Evolutionary conservation across 768 basidiomycete genomes (phyloP).

Genomic region (Candolleomyces eurysporus): DNA sequence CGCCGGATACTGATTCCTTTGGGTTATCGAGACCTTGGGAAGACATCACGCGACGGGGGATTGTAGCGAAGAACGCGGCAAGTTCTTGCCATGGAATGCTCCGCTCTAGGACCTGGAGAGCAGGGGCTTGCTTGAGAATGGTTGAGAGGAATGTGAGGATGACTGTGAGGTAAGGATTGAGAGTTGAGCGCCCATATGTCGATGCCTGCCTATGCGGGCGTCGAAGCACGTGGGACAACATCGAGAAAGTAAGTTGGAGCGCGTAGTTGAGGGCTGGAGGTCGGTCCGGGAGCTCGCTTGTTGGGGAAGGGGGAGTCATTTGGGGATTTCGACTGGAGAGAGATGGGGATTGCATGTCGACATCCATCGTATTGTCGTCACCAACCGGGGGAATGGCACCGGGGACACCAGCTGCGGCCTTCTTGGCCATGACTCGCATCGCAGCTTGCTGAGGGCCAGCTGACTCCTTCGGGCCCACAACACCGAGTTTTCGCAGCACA

Average conservation of each 20-base stretch:
- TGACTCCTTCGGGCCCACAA: slow-evolving; percentile 41
- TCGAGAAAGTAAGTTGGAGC: slow-evolving; percentile 72
- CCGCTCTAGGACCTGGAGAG: slow-evolving; percentile 65
- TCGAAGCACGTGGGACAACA: slow-evolving; percentile 71
- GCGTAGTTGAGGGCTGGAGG: slow-evolving; percentile 73
- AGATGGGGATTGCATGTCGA: slow-evolving; percentile 29
- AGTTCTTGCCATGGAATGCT: slow-evolving; percentile 84
- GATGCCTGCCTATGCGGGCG: slow-evolving; percentile 60
- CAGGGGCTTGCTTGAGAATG: slow-evolving; percentile 60
- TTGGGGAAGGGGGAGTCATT: slow-evolving; percentile 27
- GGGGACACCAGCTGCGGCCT: slow-evolving; percentile 30
- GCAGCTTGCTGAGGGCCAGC: slow-evolving; percentile 28
- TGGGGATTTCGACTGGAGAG: slow-evolving; percentile 19
- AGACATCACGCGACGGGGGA: slow-evolving; percentile 53
- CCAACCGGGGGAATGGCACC: slow-evolving; percentile 25
- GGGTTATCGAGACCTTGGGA: slow-evolving; percentile 35
- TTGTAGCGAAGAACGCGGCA: slow-evolving; percentile 55
- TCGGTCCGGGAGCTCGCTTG: slow-evolving; percentile 36
- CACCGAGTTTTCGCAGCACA: slow-evolving; percentile 63
- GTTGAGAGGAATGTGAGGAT: slow-evolving; percentile 88
- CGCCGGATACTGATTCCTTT: slow-evolving; percentile 24
- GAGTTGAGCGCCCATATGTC: slow-evolving; percentile 48
- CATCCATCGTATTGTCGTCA: slow-evolving; percentile 48
- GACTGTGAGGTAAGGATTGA: slow-evolving; percentile 87
- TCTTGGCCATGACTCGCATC: slow-evolving; percentile 53